phyloP scores from a whole-genome alignment of 2,329 filamentous ascomycete genomes.

The Phaeoacremonium minimum region DNA sequence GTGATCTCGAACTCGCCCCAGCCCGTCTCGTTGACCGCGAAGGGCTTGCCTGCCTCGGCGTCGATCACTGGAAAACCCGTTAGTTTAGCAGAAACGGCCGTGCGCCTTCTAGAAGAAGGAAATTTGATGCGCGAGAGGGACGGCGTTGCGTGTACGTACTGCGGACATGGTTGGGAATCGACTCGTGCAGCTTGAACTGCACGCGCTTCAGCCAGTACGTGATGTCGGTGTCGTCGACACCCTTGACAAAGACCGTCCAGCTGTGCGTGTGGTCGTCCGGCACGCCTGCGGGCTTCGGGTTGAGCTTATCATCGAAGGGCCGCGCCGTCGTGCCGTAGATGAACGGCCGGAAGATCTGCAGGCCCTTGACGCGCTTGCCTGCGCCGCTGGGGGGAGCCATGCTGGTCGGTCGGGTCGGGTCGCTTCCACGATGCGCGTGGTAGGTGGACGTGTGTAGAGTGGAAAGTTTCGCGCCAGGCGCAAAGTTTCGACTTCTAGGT shows the following conservation, averaged over 20 bases:
- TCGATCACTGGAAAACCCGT: slow-evolving; percentile 67
- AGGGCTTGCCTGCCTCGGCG: slow-evolving; percentile 62
- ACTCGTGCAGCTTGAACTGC: slow-evolving; percentile 97
- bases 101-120: no score
- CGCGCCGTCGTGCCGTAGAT: slow-evolving; percentile 77
- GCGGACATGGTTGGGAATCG: slow-evolving; percentile 85
- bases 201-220: slow-evolving; percentile 96
- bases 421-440: slow-evolving; percentile 6
- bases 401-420: slow-evolving; percentile 8
- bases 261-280: slow-evolving; percentile 93
- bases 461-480: slow-evolving; percentile 3
- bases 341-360: slow-evolving; percentile 61
- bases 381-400: slow-evolving; percentile 58
- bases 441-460: slow-evolving; percentile 1
- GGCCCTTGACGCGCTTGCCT: slow-evolving; percentile 62
- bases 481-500: no score
- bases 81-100: no score
- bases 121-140: no score
- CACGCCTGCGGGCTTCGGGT: slow-evolving; percentile 71
- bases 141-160: slow-evolving; percentile 43
- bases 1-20: slow-evolving; percentile 99
- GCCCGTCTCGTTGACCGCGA: slow-evolving; percentile 85
- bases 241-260: slow-evolving; percentile 92
- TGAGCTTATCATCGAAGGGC: slow-evolving; percentile 71
- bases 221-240: slow-evolving; percentile 83